Evolutionary conservation across 139 green algal genomes (phyloP), one percentile per base, ranked within the genome.

Genomic region (Closterium sp.): DNA sequence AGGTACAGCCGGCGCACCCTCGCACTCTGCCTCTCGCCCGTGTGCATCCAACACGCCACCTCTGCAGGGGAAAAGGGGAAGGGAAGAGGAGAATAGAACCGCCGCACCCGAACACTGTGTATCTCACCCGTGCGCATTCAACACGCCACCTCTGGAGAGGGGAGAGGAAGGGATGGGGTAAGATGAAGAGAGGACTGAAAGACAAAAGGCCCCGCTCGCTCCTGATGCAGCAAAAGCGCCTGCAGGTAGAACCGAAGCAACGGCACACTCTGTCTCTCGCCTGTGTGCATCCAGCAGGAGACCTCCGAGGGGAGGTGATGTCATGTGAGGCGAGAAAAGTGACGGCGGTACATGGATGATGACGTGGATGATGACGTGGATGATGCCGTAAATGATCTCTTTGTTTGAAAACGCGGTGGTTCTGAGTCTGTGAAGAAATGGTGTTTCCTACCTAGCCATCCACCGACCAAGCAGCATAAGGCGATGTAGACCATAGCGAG

Each of bases 1-100:
- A 93, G 34, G 31, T 93, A 93, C n/a, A 86, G 62, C 86, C 13
- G 31, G 6, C 91, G 91, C 17, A 93, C 85, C 34, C 28, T 85
- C 28, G 7, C 27, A 27, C 4, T 30, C 34, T 93, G 91, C 32
- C 91, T 31, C 86, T 93, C n/a, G n/a, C n/a, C n/a, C n/a, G n/a
- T n/a, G n/a, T n/a, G n/a, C n/a, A n/a, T n/a, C n/a, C n/a, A n/a
- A 9, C 21, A 31, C 4, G 31, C 17, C 17, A 91, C 24, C 5
- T 92, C 91, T 92, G 91, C 3, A 4, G 17, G 29, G 27, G 70
- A 86, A 17, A 17, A 32, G 62, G 13, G 28, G 88, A 19, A 10
- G 28, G 28, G 27, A 27, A 5, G 70, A 9, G 28, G 87, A 32
- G 87, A 32, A n/a, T n/a, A n/a, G n/a, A n/a, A n/a, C n/a, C 10